Conservation (phyloP, 306 rosid genomes). For the Cyclanthera cordifolia region DNA sequence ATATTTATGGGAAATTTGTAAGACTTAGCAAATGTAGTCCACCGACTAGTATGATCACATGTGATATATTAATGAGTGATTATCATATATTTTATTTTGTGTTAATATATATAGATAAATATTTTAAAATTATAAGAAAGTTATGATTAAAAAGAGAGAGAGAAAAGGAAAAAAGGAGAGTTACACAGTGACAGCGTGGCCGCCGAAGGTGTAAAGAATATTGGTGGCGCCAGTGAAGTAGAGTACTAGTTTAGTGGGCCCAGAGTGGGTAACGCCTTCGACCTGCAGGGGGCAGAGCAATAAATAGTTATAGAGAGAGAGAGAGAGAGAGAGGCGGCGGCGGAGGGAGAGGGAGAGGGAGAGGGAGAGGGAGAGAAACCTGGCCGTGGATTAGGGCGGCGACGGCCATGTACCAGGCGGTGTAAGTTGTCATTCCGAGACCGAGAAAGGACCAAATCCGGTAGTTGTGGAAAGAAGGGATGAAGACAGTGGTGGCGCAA, state of each 20-base stretch:
- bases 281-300: constrained; percentile 18
- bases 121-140: too few species aligned
- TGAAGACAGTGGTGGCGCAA: too few species aligned
- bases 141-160: too few species aligned
- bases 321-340: neutral
- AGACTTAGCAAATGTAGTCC: too few species aligned
- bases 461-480: too few species aligned
- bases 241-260: constrained; percentile 62
- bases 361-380: constrained; percentile 34
- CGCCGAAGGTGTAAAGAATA: constrained; percentile 94
- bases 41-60: too few species aligned
- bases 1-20: too few species aligned
- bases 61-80: too few species aligned
- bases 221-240: constrained; percentile 98
- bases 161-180: constrained; percentile 19
- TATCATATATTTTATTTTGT: too few species aligned
- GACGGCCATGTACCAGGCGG: constrained; percentile 78
- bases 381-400: constrained; percentile 74
- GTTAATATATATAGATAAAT: too few species aligned
- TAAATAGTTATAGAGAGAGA: too few species aligned
- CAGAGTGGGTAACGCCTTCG: constrained; percentile 60
- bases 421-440: constrained; percentile 95
- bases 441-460: constrained; percentile 96
- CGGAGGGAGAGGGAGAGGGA: too few species aligned
- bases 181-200: constrained; percentile 97